These are phyloP conservation scores for Somion occarium DNA, from an alignment of 1,284 basidiomycete species.

Conservation along the genomic window DNA sequence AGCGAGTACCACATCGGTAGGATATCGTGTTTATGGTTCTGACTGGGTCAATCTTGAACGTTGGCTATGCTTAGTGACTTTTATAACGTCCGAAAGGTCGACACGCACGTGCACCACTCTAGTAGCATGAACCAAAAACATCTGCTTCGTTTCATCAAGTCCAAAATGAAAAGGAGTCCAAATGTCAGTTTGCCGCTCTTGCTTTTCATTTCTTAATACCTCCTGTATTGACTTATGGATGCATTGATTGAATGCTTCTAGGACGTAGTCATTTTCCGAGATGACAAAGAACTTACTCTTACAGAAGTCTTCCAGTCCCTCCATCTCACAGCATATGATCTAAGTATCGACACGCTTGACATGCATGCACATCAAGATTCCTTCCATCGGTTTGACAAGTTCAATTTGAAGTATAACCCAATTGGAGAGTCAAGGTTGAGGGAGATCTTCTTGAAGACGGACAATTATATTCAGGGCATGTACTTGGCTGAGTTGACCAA, in stretches of 20 bases:
- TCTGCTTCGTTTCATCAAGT: constrained; percentile 98
- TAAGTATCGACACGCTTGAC: constrained; percentile 98
- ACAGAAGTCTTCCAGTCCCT: constrained; percentile 95
- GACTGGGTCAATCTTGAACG: too few relatives aligned
- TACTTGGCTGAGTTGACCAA: constrained; percentile 95
- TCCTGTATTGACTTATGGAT: too few relatives aligned
- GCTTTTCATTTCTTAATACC: too few relatives aligned
- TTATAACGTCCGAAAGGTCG: constrained; percentile 97
- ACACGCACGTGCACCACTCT: constrained; percentile 98
- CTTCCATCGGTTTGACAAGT: constrained; percentile 97
- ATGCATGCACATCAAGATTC: constrained; percentile 99
- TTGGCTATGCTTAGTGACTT: constrained; percentile 68
- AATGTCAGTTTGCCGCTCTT: constrained; percentile 40
- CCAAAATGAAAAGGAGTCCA: constrained; percentile 86
- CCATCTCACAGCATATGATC: constrained; percentile 93
- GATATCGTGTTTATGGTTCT: constrained; percentile 11
- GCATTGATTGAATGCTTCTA: too few relatives aligned
- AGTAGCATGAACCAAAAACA: constrained; percentile 99
- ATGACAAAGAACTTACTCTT: constrained; percentile 86
- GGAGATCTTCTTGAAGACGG: constrained; percentile 98
- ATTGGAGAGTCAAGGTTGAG: constrained; percentile 93
- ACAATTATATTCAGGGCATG: constrained; percentile 88
- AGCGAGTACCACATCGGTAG: constrained; percentile 73
- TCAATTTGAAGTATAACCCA: constrained; percentile 91
- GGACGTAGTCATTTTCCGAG: constrained; percentile 96